Percentiles rank a stretch among this genome's conserved stretches.
phyloP scores from a whole-genome alignment of 2,329 filamentous ascomycete species.

The Botrytis fragariae region DNA sequence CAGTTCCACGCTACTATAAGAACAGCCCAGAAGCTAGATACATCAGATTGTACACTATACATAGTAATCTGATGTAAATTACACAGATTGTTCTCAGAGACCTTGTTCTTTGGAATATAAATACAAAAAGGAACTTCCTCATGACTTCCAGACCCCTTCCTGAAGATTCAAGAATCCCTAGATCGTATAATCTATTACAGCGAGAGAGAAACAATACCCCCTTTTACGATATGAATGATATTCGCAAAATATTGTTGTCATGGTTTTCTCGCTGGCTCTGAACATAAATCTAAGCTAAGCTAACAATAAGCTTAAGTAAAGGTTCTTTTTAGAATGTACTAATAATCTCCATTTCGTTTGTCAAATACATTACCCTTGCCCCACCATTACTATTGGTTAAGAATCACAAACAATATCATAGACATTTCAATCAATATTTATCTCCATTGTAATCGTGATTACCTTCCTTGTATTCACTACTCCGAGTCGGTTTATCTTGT shows the following conservation, averaged over 20 bases:
- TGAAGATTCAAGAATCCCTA: background rate
- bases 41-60: too few relatives aligned
- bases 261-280: background rate
- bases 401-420: background rate
- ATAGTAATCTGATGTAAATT: too few relatives aligned
- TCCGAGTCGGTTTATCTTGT: background rate
- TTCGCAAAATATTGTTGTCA: background rate
- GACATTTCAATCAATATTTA: background rate
- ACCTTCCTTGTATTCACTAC: background rate
- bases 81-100: background rate
- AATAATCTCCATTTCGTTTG: background rate
- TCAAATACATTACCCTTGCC: background rate
- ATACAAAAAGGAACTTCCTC: background rate
- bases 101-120: background rate
- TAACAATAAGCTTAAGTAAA: background rate
- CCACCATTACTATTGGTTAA: background rate
- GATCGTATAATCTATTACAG: background rate
- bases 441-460: background rate
- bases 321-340: background rate
- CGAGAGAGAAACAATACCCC: background rate
- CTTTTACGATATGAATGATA: background rate
- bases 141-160: background rate
- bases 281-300: background rate
- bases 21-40: background rate
- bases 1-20: background rate